Conservation (phyloP, 2,329 filamentous ascomycete species). For the Trichoderma brevicompactum region DNA sequence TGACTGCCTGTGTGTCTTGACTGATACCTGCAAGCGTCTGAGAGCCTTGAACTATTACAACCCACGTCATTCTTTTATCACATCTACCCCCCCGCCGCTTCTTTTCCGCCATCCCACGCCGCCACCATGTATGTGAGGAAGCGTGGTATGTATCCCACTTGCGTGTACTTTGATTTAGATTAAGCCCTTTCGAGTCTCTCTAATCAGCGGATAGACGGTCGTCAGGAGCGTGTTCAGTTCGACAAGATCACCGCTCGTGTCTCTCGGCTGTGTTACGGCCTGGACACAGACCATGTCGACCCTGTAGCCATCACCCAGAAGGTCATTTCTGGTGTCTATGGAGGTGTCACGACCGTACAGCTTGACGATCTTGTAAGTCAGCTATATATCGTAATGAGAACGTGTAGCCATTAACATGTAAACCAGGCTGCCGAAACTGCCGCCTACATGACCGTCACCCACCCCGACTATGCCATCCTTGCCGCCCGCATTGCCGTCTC, state of each 20-base stretch:
- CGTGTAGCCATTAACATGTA: constrained; percentile 20
- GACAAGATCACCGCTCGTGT: constrained; percentile 99
- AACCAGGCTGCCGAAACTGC: constrained; percentile 93
- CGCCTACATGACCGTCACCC: constrained; percentile 99
- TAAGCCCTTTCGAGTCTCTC: constrained; percentile 26
- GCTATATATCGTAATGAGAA: not conserved
- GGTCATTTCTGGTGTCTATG: constrained; percentile 98
- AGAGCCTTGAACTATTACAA: constrained; percentile 34
- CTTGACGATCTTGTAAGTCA: constrained; percentile 88
- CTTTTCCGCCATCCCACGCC: constrained; percentile 31
- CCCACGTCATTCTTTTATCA: constrained; percentile 27
- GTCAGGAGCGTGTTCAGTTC: constrained; percentile 99
- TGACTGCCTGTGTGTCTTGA: constrained; percentile 34
- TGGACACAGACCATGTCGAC: constrained; percentile 93
- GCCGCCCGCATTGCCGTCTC: constrained; percentile 98
- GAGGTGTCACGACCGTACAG: constrained; percentile 94
- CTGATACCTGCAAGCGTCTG: constrained; percentile 34
- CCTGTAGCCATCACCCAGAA: constrained; percentile 98
- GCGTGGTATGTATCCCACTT: constrained; percentile 55
- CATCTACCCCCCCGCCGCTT: not conserved
- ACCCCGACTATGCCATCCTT: constrained; percentile 98
- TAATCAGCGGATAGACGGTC: constrained; percentile 73
- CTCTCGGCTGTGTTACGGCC: constrained; percentile 94
- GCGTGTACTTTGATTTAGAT: not conserved
- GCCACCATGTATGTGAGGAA: constrained; percentile 65